Percentiles rank a stretch among this genome's conserved stretches.
Conservation (phyloP, 1,139 yeast species). For the Candida buenavistaensis region DNA sequence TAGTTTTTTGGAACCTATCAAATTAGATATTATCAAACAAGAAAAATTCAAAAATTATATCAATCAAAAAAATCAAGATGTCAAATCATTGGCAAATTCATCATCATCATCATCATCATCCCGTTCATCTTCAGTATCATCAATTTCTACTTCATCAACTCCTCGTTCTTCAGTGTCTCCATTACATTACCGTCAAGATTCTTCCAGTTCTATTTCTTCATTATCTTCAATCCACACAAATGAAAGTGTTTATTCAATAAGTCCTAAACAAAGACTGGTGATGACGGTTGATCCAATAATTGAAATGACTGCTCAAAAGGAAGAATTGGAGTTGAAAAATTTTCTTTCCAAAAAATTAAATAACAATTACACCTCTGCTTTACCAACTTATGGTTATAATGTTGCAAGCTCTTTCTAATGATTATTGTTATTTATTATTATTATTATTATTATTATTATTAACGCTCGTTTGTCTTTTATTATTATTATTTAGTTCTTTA, state of each 20-base stretch:
- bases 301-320: conserved; percentile 43
- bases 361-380: neutral
- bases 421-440: neutral
- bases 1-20: conserved; percentile 63
- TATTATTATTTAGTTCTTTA: neutral
- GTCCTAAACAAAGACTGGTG: conserved; percentile 7
- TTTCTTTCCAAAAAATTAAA: conserved; percentile 26
- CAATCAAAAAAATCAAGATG: conserved; percentile 16
- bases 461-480: neutral
- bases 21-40: conserved; percentile 49
- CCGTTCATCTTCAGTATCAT: conserved; percentile 10
- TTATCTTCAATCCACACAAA: conserved; percentile 15
- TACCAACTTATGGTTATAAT: conserved; percentile 6
- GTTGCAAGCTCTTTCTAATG: conserved; percentile 5
- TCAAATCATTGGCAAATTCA: conserved; percentile 7
- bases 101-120: neutral
- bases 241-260: conserved; percentile 6
- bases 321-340: conserved; percentile 39
- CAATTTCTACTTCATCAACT: no score
- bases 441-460: neutral
- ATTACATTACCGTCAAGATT: conserved; percentile 28
- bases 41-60: conserved; percentile 37
- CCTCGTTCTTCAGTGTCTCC: conserved; percentile 12
- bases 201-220: conserved; percentile 27
- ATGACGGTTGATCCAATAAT: conserved; percentile 38